Evolutionary conservation across 768 basidiomycete genomes (phyloP), one percentile per base, ranked within the genome.

Genomic region (Amylocystis lapponica): DNA sequence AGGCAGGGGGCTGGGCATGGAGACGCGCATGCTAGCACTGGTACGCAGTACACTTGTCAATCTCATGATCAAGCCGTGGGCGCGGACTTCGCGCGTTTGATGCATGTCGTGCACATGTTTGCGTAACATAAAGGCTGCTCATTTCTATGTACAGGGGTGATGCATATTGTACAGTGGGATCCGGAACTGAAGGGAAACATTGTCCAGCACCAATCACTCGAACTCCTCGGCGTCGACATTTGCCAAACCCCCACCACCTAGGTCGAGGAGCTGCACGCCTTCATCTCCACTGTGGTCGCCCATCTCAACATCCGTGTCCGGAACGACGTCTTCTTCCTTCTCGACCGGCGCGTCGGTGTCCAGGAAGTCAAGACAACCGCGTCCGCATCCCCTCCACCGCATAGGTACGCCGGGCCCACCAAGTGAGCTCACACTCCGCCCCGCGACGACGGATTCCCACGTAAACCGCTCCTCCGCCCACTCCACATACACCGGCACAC

Each of bases 301-400:
- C 23, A 26, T 31, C 12, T 11, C 17, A 11, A 35, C 39, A n/a
- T 27, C 37, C 4, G 10, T 33, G 13, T 13, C 25, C 39, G 12
- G n/a, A n/a, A n/a, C 38, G 17, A 1, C 37, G 14, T 8, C 32
- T 4, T 25, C 14, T 26, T 41, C 34, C 14, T 37, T 44, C 13
- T 34, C 36, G 25, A n/a, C 26, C 1, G 25, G 23, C 7, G 11
- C 38, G 20, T 27, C 19, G 10, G n/a, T 34, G 39, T 69, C 71
- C 52, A 88, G 59, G 53, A 81, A 86, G 25, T 71, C 70, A 42
- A 89, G 55, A 58, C 86, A 88, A 0, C 78, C 78, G 37, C 45
- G 51, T n/a, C 63, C 56, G 59, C 86, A 89, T 1, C 86, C 85
- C 22, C 82, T 65, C 84, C 86, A 88, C 39, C 67, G 60, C 23